Conservation (phyloP, 2,329 filamentous ascomycete species). For the Epichloe amarillans region DNA sequence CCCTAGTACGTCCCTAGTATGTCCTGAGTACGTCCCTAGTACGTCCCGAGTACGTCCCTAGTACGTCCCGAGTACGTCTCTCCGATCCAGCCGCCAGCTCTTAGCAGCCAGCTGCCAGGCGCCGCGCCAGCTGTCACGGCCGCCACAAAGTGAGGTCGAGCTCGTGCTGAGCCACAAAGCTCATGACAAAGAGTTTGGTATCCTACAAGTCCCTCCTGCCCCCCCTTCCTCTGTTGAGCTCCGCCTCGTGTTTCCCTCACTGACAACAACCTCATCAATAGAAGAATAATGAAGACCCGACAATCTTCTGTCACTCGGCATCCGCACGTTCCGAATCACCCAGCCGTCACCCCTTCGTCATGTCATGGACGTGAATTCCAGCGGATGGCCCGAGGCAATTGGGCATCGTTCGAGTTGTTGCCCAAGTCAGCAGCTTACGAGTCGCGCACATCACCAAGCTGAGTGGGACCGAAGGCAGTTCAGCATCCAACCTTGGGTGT, state of each 20-base stretch:
- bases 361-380: neutral
- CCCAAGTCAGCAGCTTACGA: neutral
- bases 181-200: neutral
- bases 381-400: neutral
- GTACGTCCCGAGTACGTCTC: no score
- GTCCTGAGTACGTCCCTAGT: no score
- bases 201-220: no score
- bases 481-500: neutral
- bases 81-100: neutral
- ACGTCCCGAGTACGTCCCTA: no score
- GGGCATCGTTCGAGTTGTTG: neutral
- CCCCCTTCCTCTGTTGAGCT: neutral
- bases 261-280: neutral
- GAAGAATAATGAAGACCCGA: neutral
- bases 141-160: no score
- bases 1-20: no score
- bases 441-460: neutral
- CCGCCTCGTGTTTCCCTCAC: neutral
- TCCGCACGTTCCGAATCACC: neutral
- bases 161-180: no score
- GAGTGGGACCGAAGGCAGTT: neutral
- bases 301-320: neutral
- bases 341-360: neutral
- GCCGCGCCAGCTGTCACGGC: neutral
- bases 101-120: neutral